Base-by-base conservation (phyloP, 129 eudicot genomes). In the Scalesia atractyloides region DNA sequence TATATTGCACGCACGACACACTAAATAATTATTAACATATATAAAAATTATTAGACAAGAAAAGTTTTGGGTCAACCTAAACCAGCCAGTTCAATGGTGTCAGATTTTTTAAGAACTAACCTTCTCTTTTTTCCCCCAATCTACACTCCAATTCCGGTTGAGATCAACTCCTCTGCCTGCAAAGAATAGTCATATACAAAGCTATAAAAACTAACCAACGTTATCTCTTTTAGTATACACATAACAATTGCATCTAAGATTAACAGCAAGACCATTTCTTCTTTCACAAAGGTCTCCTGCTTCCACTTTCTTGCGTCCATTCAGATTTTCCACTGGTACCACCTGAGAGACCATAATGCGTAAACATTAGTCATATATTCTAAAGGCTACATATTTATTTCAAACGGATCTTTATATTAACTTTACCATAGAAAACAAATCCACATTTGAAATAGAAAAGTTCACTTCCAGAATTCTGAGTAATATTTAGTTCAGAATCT, bases 91-190 rank as follows among this genome's bases (percentile, higher is more conserved):
- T 10, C 47, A 36, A 62, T 11, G 63, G 50, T 43, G 49, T 51
- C 33, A 15, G 26, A 24, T 16, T 46, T 51, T 69, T 46, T 64
- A 50, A 16, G 4, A 6, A 79, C 83, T 49, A 58, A 94, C 99
- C 99, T 94, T 88, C 81, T 94, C 99, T 72, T 94, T 94, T 76
- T 94, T 90, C 5, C 99, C 99, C 99, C 99, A 94, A 76, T 94
- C 99, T 50, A 94, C 99, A 82, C 96, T 88, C 99, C 99, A 94
- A 67, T 94, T 94, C 51, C 99, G 84, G 48, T 94, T 94, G 47
- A 94, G 96, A 87, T 94, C 99, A 68, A 94, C 99, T 79, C 99
- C 99, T 80, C 99, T 88, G 73, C 99, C 99, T 94, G 88, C 62
- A 82, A 77, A 49, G 47, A 68, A 78, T 66, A 80, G 79, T 73